Evolutionary conservation across 78 protist species (phyloP), one percentile per base, ranked within the genome.

Genomic region (Dictyostelium firmibasis): DNA sequence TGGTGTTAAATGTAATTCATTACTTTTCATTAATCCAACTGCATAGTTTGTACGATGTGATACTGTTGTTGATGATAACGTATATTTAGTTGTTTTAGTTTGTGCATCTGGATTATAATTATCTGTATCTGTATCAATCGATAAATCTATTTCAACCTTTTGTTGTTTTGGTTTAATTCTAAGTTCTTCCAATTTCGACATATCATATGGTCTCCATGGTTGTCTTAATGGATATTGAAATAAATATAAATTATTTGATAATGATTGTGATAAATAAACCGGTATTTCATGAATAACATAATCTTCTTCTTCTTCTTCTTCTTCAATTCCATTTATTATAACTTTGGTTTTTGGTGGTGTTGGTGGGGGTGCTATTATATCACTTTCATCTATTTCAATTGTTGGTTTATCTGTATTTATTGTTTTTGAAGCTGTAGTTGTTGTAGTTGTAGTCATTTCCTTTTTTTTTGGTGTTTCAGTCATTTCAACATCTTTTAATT

Each of bases 181-280:
- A 43, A 89, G 69, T n/a, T 78, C 86, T 23, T 89, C 88, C 5
- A 89, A 47, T 31, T 47, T 20, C 8, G 23, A 35, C 94, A 89
- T 89, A 70, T 89, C 94, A 35, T 89, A 89, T 2, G 94, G 94
- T 70, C 94, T 60, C 94, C 94, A 89, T 44, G 94, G 94, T 81
- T 89, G 94, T 89, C 94, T 60, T 8, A 89, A 64, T 53, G 94
- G 94, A 50, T 89, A 89, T 60, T 89, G 94, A 81, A 89, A 89
- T 29, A 89, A 76, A 33, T 62, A 81, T 14, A 89, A 35, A 47
- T 89, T 81, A 75, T 89, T 50, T 9, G 88, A 27, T 25, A 89
- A 47, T 64, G 31, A n/a, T 67, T 89, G 86, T 31, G 86, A 69
- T 25, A 89, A 41, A 33, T 69, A 89, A 35, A 89, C 94, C 16